These are phyloP conservation scores for Corinectria fuckeliana DNA, from an alignment of 2,329 filamentous ascomycete species.

Conservation along the genomic window DNA sequence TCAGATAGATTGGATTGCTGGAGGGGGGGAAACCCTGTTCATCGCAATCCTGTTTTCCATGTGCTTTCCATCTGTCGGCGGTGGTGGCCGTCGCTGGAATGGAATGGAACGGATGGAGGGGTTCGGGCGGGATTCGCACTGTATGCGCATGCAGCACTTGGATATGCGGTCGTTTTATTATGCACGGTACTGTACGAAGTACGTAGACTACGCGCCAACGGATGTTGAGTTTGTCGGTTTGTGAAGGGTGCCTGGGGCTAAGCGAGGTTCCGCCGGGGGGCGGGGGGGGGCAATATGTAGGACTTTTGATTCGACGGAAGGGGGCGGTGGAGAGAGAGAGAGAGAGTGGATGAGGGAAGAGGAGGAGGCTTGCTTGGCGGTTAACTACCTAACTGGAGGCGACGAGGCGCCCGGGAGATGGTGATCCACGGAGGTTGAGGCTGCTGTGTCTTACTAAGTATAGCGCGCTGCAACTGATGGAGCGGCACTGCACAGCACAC, in stretches of 20 bases:
- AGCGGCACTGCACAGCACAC: background rate
- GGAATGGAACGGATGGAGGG: background rate
- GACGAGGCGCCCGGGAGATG: no score
- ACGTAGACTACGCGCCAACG: conserved; percentile 1
- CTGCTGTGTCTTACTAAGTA: background rate
- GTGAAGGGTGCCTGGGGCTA: conserved; percentile 1
- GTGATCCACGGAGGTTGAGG: background rate
- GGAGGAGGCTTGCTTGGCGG: background rate
- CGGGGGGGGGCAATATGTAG: no score
- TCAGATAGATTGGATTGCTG: background rate
- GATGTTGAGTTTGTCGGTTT: background rate
- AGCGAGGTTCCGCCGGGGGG: conserved; percentile 19
- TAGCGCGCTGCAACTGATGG: background rate
- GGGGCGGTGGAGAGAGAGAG: background rate
- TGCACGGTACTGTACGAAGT: conserved; percentile 9
- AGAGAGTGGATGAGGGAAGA: background rate
- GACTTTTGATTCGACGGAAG: conserved; percentile 9
- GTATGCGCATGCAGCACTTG: background rate
- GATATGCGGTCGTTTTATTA: background rate
- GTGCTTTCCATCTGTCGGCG: background rate
- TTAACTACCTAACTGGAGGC: no score
- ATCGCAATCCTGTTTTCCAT: background rate
- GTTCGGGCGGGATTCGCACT: background rate
- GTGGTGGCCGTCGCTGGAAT: no score
- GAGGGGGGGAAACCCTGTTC: background rate